These are phyloP conservation scores for Fusarium keratoplasticum DNA, from an alignment of 2,329 filamentous ascomycete genomes.

Conservation along the genomic window DNA sequence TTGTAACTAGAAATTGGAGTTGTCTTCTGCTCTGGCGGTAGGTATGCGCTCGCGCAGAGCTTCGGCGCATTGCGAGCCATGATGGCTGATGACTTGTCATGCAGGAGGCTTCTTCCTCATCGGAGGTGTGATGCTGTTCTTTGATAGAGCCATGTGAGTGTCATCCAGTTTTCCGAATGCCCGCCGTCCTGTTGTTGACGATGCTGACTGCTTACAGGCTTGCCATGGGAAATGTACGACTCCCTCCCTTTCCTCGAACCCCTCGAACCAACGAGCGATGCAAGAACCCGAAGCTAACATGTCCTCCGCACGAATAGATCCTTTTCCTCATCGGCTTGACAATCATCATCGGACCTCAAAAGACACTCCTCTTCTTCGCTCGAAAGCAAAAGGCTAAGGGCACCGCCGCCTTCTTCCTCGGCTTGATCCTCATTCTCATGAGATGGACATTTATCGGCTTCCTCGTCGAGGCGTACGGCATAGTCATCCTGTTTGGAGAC, in stretches of 20 bases:
- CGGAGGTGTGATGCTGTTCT: conserved; percentile 95
- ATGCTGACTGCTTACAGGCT: conserved; percentile 86
- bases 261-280: conserved; percentile 26
- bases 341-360: conserved; percentile 92
- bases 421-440: conserved; percentile 86
- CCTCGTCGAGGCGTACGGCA: conserved; percentile 89
- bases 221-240: conserved; percentile 92
- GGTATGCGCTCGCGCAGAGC: conserved; percentile 55
- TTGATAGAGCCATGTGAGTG: conserved; percentile 92
- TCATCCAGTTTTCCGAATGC: not conserved
- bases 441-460: conserved; percentile 95
- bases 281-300: conserved; percentile 24
- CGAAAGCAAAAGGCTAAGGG: conserved; percentile 93
- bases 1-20: conserved; percentile 86
- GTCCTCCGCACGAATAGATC: conserved; percentile 68
- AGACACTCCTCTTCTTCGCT: conserved; percentile 94
- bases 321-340: conserved; percentile 97
- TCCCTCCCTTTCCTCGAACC: conserved; percentile 12
- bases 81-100: conserved; percentile 29
- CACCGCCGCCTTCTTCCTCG: conserved; percentile 86
- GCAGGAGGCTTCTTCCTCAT: conserved; percentile 94
- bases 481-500: conserved; percentile 93
- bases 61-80: conserved; percentile 35
- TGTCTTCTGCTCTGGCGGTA: conserved; percentile 97
- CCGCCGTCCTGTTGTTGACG: conserved; percentile 79